Percentiles rank a stretch among this genome's conserved stretches.
Evolutionary conservation across 2,329 filamentous ascomycete genomes (phyloP).

Genomic region (Pseudogymnoascus sp.): DNA sequence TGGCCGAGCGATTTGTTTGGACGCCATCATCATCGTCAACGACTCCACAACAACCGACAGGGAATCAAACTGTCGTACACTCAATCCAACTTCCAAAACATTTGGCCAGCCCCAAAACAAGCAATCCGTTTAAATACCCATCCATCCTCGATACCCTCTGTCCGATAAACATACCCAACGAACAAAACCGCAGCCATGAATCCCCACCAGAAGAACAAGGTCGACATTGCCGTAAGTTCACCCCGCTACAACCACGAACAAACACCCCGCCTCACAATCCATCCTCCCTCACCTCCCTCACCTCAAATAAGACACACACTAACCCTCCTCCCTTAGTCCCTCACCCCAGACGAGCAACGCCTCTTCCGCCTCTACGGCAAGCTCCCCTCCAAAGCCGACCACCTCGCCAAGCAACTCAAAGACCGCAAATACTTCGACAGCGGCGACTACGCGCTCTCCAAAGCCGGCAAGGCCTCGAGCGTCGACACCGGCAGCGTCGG

Average conservation of each 20-base stretch:
- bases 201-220: constrained; percentile 96
- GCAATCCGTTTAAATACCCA: not conserved
- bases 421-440: constrained; percentile 99
- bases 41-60: constrained; percentile 5
- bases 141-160: not conserved
- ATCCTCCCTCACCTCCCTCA: not conserved
- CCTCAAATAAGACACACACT: not conserved
- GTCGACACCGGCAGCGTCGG: constrained; percentile 91
- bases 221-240: constrained; percentile 80
- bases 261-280: not conserved
- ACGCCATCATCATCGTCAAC: constrained; percentile 7
- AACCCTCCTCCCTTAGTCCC: constrained; percentile 50
- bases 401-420: constrained; percentile 96
- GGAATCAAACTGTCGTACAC: not conserved
- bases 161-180: not conserved
- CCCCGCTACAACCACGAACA: constrained; percentile 15
- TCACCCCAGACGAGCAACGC: constrained; percentile 90
- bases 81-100: constrained; percentile 4
- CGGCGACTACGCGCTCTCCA: constrained; percentile 91
- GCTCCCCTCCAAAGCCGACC: constrained; percentile 89
- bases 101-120: not conserved
- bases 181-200: constrained; percentile 56
- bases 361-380: constrained; percentile 97
- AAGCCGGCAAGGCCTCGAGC: constrained; percentile 92
- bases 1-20: constrained; percentile 9